Percentiles rank a stretch among this genome's conserved stretches.
These are phyloP conservation scores for Boeremia lycopersici DNA, from an alignment of 2,329 filamentous ascomycete genomes.

Conservation along the genomic window DNA sequence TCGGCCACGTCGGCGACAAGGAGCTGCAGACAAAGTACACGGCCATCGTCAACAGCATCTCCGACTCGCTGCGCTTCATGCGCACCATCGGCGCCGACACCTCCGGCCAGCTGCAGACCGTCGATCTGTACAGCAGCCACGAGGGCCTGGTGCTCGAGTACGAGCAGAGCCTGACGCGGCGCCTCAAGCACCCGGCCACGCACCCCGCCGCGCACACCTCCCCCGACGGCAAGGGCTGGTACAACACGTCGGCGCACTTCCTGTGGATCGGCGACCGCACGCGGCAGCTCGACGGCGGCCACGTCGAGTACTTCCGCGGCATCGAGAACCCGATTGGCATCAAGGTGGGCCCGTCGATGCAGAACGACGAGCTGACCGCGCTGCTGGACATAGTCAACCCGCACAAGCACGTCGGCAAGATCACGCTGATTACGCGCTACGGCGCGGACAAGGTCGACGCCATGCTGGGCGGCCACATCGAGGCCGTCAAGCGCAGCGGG, in stretches of 20 bases:
- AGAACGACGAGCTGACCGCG: constrained; percentile 73
- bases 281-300: constrained; percentile 87
- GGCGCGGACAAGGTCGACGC: constrained; percentile 76
- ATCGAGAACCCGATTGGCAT: constrained; percentile 95
- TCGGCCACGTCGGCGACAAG: constrained; percentile 88
- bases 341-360: constrained; percentile 91
- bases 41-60: constrained; percentile 81
- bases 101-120: constrained; percentile 81
- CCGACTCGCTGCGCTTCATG: constrained; percentile 92
- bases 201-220: constrained; percentile 38
- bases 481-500: constrained; percentile 80
- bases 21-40: constrained; percentile 85
- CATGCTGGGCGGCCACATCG: constrained; percentile 83
- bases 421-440: constrained; percentile 95
- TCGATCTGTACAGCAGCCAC: constrained; percentile 94
- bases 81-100: constrained; percentile 89
- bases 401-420: constrained; percentile 79
- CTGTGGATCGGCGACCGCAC: constrained; percentile 98
- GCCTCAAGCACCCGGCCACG: constrained; percentile 68
- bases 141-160: constrained; percentile 95
- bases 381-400: constrained; percentile 90
- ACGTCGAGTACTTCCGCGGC: constrained; percentile 97
- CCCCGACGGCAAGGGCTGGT: constrained; percentile 68
- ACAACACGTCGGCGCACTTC: constrained; percentile 95
- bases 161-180: constrained; percentile 83